Evolutionary conservation across 371 early-diverging fungal genomes (phyloP).

Genomic region (Capillidium rhysosporum): DNA sequence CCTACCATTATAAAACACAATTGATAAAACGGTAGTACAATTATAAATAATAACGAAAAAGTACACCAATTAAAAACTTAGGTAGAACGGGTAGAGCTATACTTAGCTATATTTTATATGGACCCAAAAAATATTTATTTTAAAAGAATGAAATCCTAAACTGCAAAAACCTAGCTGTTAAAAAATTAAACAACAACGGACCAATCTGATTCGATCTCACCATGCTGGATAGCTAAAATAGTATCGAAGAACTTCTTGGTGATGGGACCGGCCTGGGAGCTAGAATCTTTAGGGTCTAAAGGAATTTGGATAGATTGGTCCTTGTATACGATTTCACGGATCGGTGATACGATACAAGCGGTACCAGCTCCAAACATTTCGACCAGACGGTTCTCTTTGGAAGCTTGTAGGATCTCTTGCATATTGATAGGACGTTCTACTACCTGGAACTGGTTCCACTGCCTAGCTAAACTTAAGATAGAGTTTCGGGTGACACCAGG

Average conservation of each 20-base stretch:
- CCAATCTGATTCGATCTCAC: constrained; percentile 5
- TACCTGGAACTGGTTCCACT: constrained; percentile 84
- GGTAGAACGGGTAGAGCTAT: too few relatives aligned
- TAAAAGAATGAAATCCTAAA: too few relatives aligned
- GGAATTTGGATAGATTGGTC: constrained; percentile 42
- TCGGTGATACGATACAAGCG: constrained; percentile 86
- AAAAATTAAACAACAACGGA: constrained; percentile 1
- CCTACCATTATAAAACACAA: too few relatives aligned
- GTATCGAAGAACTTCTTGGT: constrained; percentile 68
- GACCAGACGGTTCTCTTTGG: constrained; percentile 36
- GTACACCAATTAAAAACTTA: too few relatives aligned
- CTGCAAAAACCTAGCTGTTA: too few relatives aligned
- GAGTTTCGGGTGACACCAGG: constrained; percentile 96
- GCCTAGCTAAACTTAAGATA: constrained; percentile 54
- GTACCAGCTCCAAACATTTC: constrained; percentile 93
- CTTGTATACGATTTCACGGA: constrained; percentile 59
- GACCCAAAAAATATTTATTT: too few relatives aligned
- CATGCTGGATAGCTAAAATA: constrained; percentile 71
- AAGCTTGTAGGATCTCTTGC: constrained; percentile 53
- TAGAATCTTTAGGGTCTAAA: constrained; percentile 65
- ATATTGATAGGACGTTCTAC: constrained; percentile 68
- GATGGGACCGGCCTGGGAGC: constrained; percentile 73
- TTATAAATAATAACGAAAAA: too few relatives aligned
- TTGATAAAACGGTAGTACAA: too few relatives aligned
- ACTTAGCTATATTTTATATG: too few relatives aligned